phyloP scores from a whole-genome alignment of 78 protist species.

The Emiliania huxleyi region DNA sequence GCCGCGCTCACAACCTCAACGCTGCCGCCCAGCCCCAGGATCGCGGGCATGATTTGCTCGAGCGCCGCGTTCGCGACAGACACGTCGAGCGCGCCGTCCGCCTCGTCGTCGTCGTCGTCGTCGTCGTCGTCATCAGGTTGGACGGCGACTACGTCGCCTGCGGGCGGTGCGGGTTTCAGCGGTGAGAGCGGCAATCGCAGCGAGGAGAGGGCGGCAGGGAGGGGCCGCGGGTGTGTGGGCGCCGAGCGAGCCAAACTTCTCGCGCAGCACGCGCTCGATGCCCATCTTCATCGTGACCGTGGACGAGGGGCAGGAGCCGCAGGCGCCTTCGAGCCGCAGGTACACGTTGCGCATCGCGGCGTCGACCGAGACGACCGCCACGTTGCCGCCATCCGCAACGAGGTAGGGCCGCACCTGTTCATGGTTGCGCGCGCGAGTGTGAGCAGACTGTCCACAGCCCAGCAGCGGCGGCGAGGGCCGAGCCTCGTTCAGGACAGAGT shows the following conservation, averaged over 20 bases:
- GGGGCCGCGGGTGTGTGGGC: too few relatives aligned
- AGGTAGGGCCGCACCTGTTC: slow-evolving; percentile 39
- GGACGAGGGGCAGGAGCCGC: slow-evolving; percentile 31
- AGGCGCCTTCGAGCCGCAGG: slow-evolving; percentile 13
- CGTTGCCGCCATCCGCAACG: slow-evolving; percentile 40
- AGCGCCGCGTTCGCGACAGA: background rate
- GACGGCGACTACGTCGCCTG: background rate
- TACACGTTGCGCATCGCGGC: background rate
- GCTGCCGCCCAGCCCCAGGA: background rate
- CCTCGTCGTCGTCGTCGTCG: background rate
- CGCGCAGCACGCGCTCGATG: slow-evolving; percentile 33
- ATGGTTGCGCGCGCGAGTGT: too few relatives aligned
- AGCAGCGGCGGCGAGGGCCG: too few relatives aligned
- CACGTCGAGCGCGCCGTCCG: background rate
- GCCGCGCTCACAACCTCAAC: background rate
- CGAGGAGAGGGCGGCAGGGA: too few relatives aligned
- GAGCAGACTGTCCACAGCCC: too few relatives aligned
- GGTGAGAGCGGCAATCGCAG: too few relatives aligned
- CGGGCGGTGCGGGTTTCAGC: too few relatives aligned
- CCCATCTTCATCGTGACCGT: slow-evolving; percentile 37
- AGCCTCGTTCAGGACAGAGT: background rate
- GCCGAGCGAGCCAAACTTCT: background rate
- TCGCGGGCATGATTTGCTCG: background rate
- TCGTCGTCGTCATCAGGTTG: background rate
- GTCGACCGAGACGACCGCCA: background rate